These are phyloP conservation scores for Tylopilus felleus DNA, from an alignment of 768 basidiomycete species.

Conservation along the genomic window DNA sequence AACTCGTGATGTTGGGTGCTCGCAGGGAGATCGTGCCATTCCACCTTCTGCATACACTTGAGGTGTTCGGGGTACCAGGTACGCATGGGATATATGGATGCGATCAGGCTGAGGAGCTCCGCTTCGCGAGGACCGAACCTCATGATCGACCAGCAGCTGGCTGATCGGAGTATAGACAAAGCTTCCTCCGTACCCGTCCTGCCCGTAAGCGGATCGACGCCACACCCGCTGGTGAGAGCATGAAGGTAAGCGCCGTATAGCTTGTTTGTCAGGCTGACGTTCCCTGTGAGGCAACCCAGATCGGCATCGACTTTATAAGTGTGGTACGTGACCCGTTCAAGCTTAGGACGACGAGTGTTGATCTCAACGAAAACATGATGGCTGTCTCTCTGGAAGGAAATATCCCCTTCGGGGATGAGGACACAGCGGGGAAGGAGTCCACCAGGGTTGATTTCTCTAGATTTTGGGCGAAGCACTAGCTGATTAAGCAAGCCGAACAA, in stretches of 20 bases:
- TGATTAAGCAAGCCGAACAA: conserved; percentile 42
- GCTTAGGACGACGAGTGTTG: not conserved
- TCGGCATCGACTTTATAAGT: conserved; percentile 31
- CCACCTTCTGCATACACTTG: conserved; percentile 12
- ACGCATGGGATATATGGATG: conserved; percentile 34
- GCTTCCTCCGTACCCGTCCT: conserved; percentile 46
- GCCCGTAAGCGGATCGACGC: conserved; percentile 41
- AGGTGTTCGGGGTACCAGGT: conserved; percentile 35
- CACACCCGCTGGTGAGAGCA: conserved; percentile 38
- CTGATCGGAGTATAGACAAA: conserved; percentile 36
- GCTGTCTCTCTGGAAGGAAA: conserved; percentile 12
- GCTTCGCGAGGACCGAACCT: conserved; percentile 28
- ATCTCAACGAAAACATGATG: conserved; percentile 19
- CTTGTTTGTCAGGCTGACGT: conserved; percentile 25
- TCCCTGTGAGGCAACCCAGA: conserved; percentile 29
- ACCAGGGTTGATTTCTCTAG: not conserved
- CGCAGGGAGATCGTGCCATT: conserved; percentile 9
- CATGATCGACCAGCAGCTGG: conserved; percentile 40
- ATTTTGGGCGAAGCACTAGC: conserved; percentile 37
- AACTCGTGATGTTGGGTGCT: conserved; percentile 32
- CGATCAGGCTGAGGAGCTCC: conserved; percentile 34
- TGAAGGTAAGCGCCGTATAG: conserved; percentile 44
- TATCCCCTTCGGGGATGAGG: conserved; percentile 40
- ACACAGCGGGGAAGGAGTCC: conserved; percentile 24
- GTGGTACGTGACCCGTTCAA: conserved; percentile 19